Conservation (phyloP, 2,329 filamentous ascomycete genomes). For the Fusarium scirpi region DNA sequence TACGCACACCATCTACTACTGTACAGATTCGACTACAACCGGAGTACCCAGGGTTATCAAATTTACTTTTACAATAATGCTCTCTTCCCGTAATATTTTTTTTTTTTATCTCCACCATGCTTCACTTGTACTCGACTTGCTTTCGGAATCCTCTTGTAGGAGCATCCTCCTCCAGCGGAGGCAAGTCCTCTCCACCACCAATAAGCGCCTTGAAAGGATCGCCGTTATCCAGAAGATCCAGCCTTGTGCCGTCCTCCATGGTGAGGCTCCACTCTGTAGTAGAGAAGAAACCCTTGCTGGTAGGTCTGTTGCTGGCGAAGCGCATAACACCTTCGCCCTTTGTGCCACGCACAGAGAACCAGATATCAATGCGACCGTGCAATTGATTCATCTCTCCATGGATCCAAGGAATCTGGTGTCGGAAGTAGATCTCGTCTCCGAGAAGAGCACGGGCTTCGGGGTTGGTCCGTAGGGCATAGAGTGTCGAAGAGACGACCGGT, state of each 20-base stretch:
- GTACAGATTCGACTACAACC: conserved; percentile 48
- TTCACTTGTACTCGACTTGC: conserved; percentile 53
- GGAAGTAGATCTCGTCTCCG: conserved; percentile 89
- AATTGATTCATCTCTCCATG: conserved; percentile 91
- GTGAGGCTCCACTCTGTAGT: conserved; percentile 92
- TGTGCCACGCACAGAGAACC: conserved; percentile 87
- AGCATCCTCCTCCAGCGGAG: conserved; percentile 50
- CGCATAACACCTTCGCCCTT: conserved; percentile 77
- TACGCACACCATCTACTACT: conserved; percentile 51
- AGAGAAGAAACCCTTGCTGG: conserved; percentile 75
- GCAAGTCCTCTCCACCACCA: conserved; percentile 58
- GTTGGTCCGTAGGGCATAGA: conserved; percentile 91
- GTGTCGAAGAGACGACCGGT: conserved; percentile 84
- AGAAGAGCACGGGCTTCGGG: conserved; percentile 78
- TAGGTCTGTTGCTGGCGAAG: conserved; percentile 80
- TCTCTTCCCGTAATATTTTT: conserved; percentile 5
- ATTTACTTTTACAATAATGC: conserved; percentile 23
- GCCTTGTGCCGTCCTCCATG: conserved; percentile 66
- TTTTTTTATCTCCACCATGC: background rate
- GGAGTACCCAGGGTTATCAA: conserved; percentile 44
- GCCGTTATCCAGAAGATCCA: conserved; percentile 80
- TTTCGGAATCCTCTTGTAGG: conserved; percentile 65
- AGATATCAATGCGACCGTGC: conserved; percentile 89
- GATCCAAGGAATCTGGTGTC: conserved; percentile 84
- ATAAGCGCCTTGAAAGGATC: conserved; percentile 74